Conservation (phyloP, 768 basidiomycete genomes). For the Tricholoma terreum region DNA sequence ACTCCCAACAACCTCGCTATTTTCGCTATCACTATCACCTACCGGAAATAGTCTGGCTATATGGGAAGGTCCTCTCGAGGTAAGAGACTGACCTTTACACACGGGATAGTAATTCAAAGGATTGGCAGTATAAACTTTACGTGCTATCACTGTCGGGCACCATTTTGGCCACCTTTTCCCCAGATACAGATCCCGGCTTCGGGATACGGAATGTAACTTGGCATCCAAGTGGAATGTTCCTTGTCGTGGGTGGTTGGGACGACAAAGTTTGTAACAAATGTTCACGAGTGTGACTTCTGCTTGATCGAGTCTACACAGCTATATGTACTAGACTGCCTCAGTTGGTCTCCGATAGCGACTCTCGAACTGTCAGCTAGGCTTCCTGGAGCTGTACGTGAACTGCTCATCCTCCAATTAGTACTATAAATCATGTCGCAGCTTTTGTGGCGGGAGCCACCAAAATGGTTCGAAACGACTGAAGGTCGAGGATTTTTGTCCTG, state of each 20-base stretch:
- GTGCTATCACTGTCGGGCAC: conserved; percentile 67
- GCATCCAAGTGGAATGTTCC: conserved; percentile 83
- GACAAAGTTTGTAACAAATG: conserved; percentile 57
- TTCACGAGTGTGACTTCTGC: neutral
- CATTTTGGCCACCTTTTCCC: conserved; percentile 62
- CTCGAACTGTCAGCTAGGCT: conserved; percentile 63
- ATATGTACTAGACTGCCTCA: conserved; percentile 69
- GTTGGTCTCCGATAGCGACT: conserved; percentile 66
- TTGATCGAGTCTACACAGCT: conserved; percentile 42
- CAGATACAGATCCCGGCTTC: conserved; percentile 75
- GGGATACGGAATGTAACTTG: conserved; percentile 78
- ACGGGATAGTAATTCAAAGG: conserved; percentile 1
- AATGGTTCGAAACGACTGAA: conserved; percentile 82
- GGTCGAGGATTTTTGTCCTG: conserved; percentile 89
- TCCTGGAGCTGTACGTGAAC: conserved; percentile 51
- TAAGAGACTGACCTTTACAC: conserved; percentile 27
- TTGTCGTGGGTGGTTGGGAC: conserved; percentile 86
- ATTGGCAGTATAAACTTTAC: conserved; percentile 67
- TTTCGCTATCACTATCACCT: conserved; percentile 74
- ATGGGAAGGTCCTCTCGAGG: conserved; percentile 87
- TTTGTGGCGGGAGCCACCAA: conserved; percentile 82
- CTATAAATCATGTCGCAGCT: conserved; percentile 39
- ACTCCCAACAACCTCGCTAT: conserved; percentile 67
- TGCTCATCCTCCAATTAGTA: neutral
- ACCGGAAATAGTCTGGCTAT: conserved; percentile 71